Base-by-base conservation (phyloP, 1,284 basidiomycete genomes). In the Pisolithus thermaeus region DNA sequence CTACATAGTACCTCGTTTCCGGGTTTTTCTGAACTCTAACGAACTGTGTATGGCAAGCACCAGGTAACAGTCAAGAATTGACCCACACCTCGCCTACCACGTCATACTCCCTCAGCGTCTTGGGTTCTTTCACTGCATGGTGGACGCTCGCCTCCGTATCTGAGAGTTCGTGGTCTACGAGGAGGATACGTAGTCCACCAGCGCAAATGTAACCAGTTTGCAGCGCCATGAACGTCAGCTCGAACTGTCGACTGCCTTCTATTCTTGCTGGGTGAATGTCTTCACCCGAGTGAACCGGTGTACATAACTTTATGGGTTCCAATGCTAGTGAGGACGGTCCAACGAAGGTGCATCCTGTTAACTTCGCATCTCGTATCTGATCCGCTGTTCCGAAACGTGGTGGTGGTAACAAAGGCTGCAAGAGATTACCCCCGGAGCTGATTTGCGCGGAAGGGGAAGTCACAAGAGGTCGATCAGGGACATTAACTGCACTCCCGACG, bases 11-110 rank as follows among this genome's bases (percentile, higher is more conserved):
- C 20, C 4, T 18, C 44, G 3, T 28, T 44, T 20, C n/a, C 22
- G 14, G 12, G 14, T 9, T 22, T 5, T 35, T 35, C 6, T 35
- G 30, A 12, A 22, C 32, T 25, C 27, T 32, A 12, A 4, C 25
- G 25, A 4, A 39, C 39, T 49, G 27, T 12, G 2, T 9, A 12
- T 12, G 30, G 30, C 9, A 12, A 30, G 1, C 11, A 14, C 14
- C 12, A 35, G 14, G 1, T 35, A 12, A 27, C 32, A 35, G 12
- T 67, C 53, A 67, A 42, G 68, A 61, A 49, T 63, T 65, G 46
- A 87, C 77, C 84, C 84, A 87, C 32, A 85, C 64, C 64, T 89
- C 86, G 11, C 75, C 79, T 40, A 89, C 67, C 6, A 83, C 71
- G 53, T 82, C 83, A 74, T 85, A 82, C 68, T 89, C 84, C 59